Base-by-base conservation (phyloP, 1,139 yeast genomes). In the Geotrichum macrosporum region DNA sequence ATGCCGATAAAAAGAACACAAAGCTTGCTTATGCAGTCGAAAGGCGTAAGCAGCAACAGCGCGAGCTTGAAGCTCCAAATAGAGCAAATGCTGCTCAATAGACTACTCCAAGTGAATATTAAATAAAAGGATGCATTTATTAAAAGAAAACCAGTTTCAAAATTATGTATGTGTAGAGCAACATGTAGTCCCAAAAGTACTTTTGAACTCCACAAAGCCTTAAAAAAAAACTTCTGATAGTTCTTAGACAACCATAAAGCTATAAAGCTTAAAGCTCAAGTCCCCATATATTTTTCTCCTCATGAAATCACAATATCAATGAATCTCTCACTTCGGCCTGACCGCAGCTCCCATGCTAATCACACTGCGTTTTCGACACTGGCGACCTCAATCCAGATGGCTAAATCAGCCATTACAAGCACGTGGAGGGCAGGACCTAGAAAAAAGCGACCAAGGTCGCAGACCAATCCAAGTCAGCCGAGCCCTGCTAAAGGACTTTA, bases 21-120 rank as follows among this genome's bases (percentile, higher is more conserved):
- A 39, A 43, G 13, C 37, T 49, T 19, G 18, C 44, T n/a, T 37
- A 33, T 12, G 50, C 52, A 18, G 52, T 49, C 12, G 42, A 46
- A 24, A 27, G 29, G 22, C 46, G 41, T 12, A 49, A 42, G 34
- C 20, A 18, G 24, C 27, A 21, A 4, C 52, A 49, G 32, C 41
- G 44, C n/a, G 37, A 29, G 4, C 16, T 47, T n/a, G 52, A 49
- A 12, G 38, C 44, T 22, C 30, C 46, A 5, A 43, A 43, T 32
- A 38, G 52, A 29, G 39, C 32, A 16, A 46, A 47, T 22, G 45
- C 48, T 27, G 49, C 49, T 26, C 35, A 24, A 15, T 38, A 29
- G 16, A 38, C 32, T 13, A n/a, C 9, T 18, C 4, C 22, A 24
- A 9, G 16, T 34, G 19, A 16, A 34, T 15, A 19, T 19, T 10